A percentile compares a stretch with the other conserved stretches of the same genome.
These are phyloP conservation scores for Kalanchoe fedtschenkoi DNA, from an alignment of 164 flowering plant species.

Conservation along the genomic window DNA sequence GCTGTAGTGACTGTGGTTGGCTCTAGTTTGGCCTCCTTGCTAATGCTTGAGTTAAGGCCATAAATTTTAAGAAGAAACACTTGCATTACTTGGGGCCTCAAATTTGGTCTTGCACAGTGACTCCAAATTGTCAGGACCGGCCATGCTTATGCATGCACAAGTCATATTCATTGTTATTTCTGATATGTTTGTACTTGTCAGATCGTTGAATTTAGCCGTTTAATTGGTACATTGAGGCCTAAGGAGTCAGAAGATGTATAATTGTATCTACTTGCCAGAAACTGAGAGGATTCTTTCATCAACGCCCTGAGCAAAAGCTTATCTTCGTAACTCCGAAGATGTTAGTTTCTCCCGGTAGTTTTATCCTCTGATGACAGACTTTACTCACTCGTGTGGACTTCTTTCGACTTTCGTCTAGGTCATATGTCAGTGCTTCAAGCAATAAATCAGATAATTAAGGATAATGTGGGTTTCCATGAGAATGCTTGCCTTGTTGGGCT, in stretches of 20 bases:
- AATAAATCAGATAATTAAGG: constrained; percentile 77
- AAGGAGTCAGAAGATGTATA: constrained; percentile 87
- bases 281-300: constrained; percentile 72
- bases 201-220: constrained; percentile 91
- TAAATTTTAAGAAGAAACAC: no score
- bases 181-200: constrained; percentile 12
- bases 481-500: constrained; percentile 96
- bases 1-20: no score
- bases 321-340: constrained; percentile 78
- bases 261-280: constrained; percentile 88
- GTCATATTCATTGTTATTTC: background rate
- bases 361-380: background rate
- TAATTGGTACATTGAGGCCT: constrained; percentile 72
- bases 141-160: background rate
- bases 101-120: no score
- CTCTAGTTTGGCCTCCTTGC: no score
- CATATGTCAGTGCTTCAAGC: constrained; percentile 82
- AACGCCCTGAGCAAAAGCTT: constrained; percentile 85
- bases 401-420: constrained; percentile 43
- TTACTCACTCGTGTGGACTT: background rate
- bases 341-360: constrained; percentile 11
- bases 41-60: no score
- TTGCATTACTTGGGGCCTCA: no score
- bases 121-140: no score
- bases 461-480: constrained; percentile 78